Evolutionary conservation across 1,284 basidiomycete species (phyloP), one percentile per base, ranked within the genome.

Genomic region (Leccinum pachyderme): DNA sequence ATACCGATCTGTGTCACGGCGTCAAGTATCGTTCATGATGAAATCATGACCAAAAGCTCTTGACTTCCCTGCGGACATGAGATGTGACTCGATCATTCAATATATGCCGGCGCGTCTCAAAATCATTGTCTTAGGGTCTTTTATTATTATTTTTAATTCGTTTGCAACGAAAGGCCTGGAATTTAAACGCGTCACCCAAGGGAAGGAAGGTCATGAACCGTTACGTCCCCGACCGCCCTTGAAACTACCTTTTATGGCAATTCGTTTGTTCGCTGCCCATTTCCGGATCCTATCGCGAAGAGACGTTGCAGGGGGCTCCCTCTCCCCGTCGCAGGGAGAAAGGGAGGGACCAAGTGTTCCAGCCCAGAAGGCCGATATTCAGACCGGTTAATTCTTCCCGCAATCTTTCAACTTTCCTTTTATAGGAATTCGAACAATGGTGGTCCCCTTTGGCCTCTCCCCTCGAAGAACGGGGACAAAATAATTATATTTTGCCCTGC

Each of bases 181-280:
- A 64, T 61, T 65, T 62, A 60, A 43, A 70, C 55, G 65, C 66
- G 67, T 68, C 69, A 68, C 63, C 63, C 61, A 67, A 62, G 59
- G 46, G 41, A 65, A 51, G 49, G 44, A 25, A 45, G 25, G 25
- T 45, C 49, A 62, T 64, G 71, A 74, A 47, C 48, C 50, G 59
- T 76, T 70, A 69, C 69, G 71, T 73, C 65, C 68, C 69, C 63
- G 66, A 63, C 65, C 63, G 53, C 72, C 78, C 78, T 81, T 81
- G 69, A 80, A 77, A 76, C 70, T 81, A 72, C 80, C 80, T 71
- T 63, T 77, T 81, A 71, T 73, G 76, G 80, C 69, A 68, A 70
- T 71, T 69, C 78, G 78, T 79, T 81, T 81, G 79, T 81, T 75
- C 70, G 66, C 49, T 62, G 11, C 53, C 69, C 60, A 61, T 73